Evolutionary conservation across 352 stramenopile genomes (phyloP).

Genomic region (Phytopythium mirpurense): DNA sequence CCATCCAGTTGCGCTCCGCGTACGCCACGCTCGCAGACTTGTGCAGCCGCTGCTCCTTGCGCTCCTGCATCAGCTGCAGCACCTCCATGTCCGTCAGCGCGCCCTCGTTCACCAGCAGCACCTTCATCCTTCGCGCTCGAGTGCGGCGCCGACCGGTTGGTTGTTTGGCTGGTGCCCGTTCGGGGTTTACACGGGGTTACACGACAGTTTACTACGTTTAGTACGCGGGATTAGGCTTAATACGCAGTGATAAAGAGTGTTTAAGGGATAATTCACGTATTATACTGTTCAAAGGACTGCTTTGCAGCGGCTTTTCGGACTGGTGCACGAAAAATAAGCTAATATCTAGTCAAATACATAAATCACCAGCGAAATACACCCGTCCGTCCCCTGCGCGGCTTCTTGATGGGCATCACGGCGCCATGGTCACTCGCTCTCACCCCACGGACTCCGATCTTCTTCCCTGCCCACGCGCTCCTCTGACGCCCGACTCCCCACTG

Average conservation of each 20-base stretch:
- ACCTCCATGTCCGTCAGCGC: slow-evolving; percentile 79
- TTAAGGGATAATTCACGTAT: too few relatives aligned
- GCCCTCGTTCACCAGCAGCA: slow-evolving; percentile 78
- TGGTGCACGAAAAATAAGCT: too few relatives aligned
- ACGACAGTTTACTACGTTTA: too few relatives aligned
- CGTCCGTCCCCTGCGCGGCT: not conserved
- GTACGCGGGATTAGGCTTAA: too few relatives aligned
- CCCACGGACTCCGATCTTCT: not conserved
- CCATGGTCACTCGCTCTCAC: too few relatives aligned
- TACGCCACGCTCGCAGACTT: slow-evolving; percentile 73
- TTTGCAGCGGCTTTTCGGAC: too few relatives aligned
- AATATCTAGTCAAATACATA: slow-evolving; percentile 3
- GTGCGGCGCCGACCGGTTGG: not conserved
- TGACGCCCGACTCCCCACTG: too few relatives aligned
- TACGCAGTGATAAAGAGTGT: too few relatives aligned
- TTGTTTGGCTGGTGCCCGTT: slow-evolving; percentile 1
- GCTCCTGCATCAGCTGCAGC: slow-evolving; percentile 77
- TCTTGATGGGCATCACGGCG: not conserved
- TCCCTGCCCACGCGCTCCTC: not conserved
- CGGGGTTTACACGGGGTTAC: too few relatives aligned
- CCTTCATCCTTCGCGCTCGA: slow-evolving; percentile 50
- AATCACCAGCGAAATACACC: not conserved
- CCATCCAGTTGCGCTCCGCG: slow-evolving; percentile 86
- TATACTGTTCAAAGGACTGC: too few relatives aligned
- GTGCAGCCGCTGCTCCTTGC: slow-evolving; percentile 68